Evolutionary conservation across 139 green algal genomes (phyloP).

Genomic region (Chlorella sp.): DNA sequence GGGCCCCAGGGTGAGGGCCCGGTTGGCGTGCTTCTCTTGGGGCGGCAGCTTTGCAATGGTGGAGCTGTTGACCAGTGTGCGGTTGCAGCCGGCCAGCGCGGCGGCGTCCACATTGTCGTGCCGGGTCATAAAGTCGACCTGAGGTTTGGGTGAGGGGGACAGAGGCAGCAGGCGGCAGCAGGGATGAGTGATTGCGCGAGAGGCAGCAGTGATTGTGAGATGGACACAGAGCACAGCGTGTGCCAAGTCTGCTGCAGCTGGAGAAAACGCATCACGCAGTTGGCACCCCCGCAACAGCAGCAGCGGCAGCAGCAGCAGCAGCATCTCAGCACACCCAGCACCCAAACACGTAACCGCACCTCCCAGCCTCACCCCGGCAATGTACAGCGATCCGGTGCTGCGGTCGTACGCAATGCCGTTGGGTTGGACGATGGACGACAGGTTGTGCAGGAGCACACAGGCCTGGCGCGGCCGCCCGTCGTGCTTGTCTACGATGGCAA

Average conservation of each 20-base stretch:
- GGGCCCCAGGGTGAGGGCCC: not conserved
- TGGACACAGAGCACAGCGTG: no score
- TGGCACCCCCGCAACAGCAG: no score
- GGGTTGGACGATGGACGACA: not conserved
- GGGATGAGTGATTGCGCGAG: no score
- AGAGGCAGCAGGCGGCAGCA: not conserved
- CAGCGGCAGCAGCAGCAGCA: no score
- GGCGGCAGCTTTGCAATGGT: not conserved
- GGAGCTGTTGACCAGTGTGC: not conserved
- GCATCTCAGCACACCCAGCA: no score
- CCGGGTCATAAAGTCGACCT: not conserved
- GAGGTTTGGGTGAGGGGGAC: not conserved
- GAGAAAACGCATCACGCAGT: no score
- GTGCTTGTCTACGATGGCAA: not conserved
- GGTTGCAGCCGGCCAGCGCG: not conserved
- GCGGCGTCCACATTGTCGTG: not conserved
- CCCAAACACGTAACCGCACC: no score
- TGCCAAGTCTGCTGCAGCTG: not conserved
- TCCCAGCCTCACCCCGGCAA: no score
- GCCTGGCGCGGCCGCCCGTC: not conserved
- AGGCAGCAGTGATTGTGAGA: no score
- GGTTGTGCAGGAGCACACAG: not conserved
- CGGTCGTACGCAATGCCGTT: slow-evolving; percentile 5
- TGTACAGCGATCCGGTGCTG: not conserved
- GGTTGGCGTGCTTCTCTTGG: not conserved